Conservation (phyloP, 176 grass and related monocot species). For the Cenchrus purpureus region DNA sequence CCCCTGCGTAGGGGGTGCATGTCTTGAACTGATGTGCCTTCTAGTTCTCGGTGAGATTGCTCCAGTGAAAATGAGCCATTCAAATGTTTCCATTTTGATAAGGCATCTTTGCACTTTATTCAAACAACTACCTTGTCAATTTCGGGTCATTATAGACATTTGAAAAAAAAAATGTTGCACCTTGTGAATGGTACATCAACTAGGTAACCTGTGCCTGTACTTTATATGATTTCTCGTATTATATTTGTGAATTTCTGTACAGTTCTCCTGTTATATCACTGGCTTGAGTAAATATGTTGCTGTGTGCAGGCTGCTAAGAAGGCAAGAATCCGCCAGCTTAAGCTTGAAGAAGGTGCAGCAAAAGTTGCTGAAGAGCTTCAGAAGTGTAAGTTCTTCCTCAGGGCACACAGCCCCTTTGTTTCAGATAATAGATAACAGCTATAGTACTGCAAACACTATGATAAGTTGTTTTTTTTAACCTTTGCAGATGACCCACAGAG, state of each 20-base stretch:
- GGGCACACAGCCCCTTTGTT: not conserved
- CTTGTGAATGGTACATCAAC: not conserved
- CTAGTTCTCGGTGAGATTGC: not conserved
- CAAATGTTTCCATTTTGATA: not conserved
- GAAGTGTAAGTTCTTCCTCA: constrained; percentile 59
- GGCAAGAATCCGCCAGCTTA: constrained; percentile 61
- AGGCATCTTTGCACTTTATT: not conserved
- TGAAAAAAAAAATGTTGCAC: not conserved
- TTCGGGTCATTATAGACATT: not conserved
- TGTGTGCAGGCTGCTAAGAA: constrained; percentile 68
- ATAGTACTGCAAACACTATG: not conserved
- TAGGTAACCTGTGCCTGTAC: not conserved
- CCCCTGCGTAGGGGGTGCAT: not conserved
- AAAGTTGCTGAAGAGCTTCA: constrained; percentile 74
- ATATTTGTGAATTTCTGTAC: not conserved
- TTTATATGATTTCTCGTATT: constrained; percentile 2
- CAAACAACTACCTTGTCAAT: not conserved
- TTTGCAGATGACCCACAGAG: constrained; percentile 74
- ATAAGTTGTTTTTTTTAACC: not conserved
- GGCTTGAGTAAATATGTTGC: constrained; percentile 7
- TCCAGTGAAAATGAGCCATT: constrained; percentile 12
- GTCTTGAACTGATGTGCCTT: not conserved
- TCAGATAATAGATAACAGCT: not conserved
- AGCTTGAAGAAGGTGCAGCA: constrained; percentile 75
- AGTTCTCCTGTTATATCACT: not conserved